Percentiles rank a stretch among this genome's conserved stretches.
These are phyloP conservation scores for Chamaecyparis obtusa DNA, from an alignment of 75 land plant genomes.

Conservation along the genomic window DNA sequence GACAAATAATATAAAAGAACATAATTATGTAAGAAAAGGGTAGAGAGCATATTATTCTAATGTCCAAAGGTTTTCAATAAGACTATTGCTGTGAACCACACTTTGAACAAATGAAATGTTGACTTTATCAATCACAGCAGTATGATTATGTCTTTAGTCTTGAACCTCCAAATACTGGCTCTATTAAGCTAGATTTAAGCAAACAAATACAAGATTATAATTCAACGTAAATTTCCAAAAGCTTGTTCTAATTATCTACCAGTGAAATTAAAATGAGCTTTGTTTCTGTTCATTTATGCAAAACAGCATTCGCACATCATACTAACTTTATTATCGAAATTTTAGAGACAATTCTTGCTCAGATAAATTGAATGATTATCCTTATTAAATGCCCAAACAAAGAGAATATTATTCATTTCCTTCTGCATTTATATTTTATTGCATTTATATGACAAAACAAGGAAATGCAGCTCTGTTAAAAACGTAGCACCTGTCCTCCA, in stretches of 20 bases:
- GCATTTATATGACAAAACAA: background rate
- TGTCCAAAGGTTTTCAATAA: background rate
- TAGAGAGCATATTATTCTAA: background rate
- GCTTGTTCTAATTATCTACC: background rate
- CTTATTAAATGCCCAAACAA: background rate
- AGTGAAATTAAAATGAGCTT: background rate
- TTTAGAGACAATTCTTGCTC: background rate
- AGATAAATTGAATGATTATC: background rate
- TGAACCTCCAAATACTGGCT: background rate
- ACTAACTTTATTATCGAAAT: background rate
- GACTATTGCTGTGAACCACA: too few species aligned
- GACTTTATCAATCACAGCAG: background rate
- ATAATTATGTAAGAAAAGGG: background rate
- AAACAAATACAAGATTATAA: background rate
- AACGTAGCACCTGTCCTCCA: slow-evolving; percentile 11
- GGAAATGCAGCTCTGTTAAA: background rate
- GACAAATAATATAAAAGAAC: background rate
- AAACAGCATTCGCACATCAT: background rate
- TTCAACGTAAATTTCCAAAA: background rate
- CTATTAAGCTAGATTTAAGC: background rate
- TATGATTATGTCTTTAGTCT: background rate
- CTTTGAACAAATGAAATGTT: background rate
- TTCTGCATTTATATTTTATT: background rate
- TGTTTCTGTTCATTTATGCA: background rate
- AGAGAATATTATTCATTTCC: background rate